Evolutionary conservation across 1,139 yeast genomes (phyloP), one percentile per base, ranked within the genome.

Genomic region (Kodamaea derodonti): DNA sequence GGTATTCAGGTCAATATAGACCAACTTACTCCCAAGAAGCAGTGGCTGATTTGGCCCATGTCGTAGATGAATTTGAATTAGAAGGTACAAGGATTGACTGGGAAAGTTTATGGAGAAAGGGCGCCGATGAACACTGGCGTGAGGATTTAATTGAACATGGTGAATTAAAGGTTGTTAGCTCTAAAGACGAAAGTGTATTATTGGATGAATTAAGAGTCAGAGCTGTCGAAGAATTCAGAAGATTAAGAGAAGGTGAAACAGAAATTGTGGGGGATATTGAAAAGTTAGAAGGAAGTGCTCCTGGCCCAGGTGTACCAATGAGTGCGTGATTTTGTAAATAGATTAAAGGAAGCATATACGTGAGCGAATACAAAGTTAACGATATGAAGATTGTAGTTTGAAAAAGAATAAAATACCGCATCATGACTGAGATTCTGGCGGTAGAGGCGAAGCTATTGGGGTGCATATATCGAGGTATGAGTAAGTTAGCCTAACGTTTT

Each of bases 11-110:
- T 31, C 95, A 84, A 59, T 90, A 73, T 64, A 76, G 97, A 53
- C 97, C 97, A 20, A 81, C 94, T 0, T 85, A 82, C 59, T 70
- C 95, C 9, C 95, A 87, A 58, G 97, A 90, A 58, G 86, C 97
- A 1, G 88, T 87, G 16, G 88, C 96, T 1, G 97, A 90, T 59
- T 65, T 90, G 47, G 69, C 82, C 24, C 80, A 80, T 49, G 81
- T 86, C 35, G 63, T 80, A 39, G 85, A 80, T 44, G 80, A 83
- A 50, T 69, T 81, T 49, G 68, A 68, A 37, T 60, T 75, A 46
- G 63, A 60, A 33, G 51, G 56, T 37, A 72, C 83, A 23, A 70
- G 63, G 38, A 65, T 87, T 30, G 71, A 68, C 47, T 88, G 97
- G 97, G 96, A 86, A 49, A 78, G 78, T 48, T 67, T 77, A 38